Conservation (phyloP, 1,284 basidiomycete species). For the Apiotrichum siamense region DNA sequence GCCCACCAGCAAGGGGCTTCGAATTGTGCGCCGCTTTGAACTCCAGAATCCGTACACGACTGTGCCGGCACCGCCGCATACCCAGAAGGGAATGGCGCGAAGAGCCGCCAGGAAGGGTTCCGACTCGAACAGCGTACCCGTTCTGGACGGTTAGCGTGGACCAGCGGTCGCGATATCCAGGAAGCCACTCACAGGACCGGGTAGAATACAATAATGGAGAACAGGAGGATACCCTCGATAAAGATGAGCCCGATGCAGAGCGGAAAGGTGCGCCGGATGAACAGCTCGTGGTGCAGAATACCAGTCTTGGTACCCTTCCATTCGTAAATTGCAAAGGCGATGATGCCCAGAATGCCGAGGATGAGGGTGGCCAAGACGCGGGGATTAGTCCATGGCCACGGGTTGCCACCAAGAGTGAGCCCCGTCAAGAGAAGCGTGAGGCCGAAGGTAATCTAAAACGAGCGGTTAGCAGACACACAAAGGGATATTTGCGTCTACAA, state of each 20-base stretch:
- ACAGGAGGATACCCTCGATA: slow-evolving; percentile 18
- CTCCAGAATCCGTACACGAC: slow-evolving; percentile 13
- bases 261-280: slow-evolving; percentile 11
- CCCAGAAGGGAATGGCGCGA: slow-evolving; percentile 8
- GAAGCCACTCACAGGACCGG: slow-evolving; percentile 6
- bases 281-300: slow-evolving; percentile 19
- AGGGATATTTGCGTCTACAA: no score
- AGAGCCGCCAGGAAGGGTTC: slow-evolving; percentile 7
- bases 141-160: slow-evolving; percentile 5
- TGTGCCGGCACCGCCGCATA: slow-evolving; percentile 1
- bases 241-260: slow-evolving; percentile 16
- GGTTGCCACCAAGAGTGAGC: slow-evolving; percentile 34
- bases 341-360: slow-evolving; percentile 1
- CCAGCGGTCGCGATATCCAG: neutral
- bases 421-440: slow-evolving; percentile 24
- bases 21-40: slow-evolving; percentile 10
- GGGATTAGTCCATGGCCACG: slow-evolving; percentile 7
- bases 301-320: slow-evolving; percentile 11
- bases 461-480: no score
- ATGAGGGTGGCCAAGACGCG: slow-evolving; percentile 7
- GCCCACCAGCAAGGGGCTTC: slow-evolving; percentile 11
- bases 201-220: slow-evolving; percentile 15
- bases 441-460: neutral
- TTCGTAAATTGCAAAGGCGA: slow-evolving; percentile 6
- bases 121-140: slow-evolving; percentile 8